A percentile compares a stretch with the other conserved stretches of the same genome.
phyloP scores from a whole-genome alignment of 345 rosid species.

The Aegle marmelos region DNA sequence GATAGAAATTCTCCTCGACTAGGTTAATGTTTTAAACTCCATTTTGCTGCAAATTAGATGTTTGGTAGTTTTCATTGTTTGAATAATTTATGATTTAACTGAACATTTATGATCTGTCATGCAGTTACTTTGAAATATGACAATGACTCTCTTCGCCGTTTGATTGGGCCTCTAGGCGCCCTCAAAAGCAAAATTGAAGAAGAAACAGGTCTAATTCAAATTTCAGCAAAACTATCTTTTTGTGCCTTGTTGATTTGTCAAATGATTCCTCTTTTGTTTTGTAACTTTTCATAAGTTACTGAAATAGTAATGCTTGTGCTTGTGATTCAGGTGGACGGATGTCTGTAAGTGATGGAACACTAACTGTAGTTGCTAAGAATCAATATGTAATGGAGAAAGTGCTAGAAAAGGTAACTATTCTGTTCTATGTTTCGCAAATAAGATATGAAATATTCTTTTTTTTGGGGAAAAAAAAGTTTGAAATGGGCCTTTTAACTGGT shows the following conservation, averaged over 20 bases:
- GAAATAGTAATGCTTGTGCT: slow-evolving; percentile 1
- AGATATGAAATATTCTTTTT: neutral
- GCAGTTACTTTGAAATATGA: slow-evolving; percentile 73
- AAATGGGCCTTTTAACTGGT: neutral
- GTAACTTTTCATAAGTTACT: neutral
- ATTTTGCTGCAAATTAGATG: slow-evolving; percentile 9
- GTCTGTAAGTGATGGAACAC: slow-evolving; percentile 69
- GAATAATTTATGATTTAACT: slow-evolving; percentile 11
- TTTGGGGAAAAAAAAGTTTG: neutral
- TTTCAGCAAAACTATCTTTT: neutral
- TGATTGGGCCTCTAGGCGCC: slow-evolving; percentile 86
- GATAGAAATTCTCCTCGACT: slow-evolving; percentile 56
- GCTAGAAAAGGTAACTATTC: slow-evolving; percentile 63
- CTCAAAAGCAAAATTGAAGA: slow-evolving; percentile 83
- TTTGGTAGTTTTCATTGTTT: neutral
- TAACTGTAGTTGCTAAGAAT: slow-evolving; percentile 82
- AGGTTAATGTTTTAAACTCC: slow-evolving; percentile 42
- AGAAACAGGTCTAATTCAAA: slow-evolving; percentile 68
- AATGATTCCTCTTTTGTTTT: neutral
- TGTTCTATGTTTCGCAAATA: slow-evolving; percentile 1
- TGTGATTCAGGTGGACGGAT: slow-evolving; percentile 70
- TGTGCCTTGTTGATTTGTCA: neutral
- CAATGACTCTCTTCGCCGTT: slow-evolving; percentile 80
- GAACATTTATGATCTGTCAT: slow-evolving; percentile 19
- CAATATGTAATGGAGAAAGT: slow-evolving; percentile 72